Evolutionary conservation across 164 flowering plant species (phyloP).

Genomic region (Kalanchoe fedtschenkoi): DNA sequence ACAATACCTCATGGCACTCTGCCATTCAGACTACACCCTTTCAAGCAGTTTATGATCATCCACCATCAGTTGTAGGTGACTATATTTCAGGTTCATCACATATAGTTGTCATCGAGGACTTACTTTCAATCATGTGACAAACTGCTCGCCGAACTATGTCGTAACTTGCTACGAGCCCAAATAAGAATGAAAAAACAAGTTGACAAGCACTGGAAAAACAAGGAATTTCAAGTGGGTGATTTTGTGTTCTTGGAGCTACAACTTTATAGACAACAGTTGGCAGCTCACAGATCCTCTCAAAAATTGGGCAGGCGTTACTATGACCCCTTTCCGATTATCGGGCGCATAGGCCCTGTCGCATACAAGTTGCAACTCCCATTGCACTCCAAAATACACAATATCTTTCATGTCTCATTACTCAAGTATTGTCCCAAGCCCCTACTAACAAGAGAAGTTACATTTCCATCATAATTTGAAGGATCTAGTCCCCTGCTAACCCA

Average conservation of each 20-base stretch:
- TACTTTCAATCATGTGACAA: not conserved
- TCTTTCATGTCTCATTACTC: no score
- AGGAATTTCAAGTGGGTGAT: constrained; percentile 2
- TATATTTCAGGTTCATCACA: not conserved
- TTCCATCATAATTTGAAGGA: no score
- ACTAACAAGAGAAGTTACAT: no score
- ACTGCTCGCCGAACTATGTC: not conserved
- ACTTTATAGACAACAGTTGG: no score
- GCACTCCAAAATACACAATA: no score
- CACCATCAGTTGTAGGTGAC: not conserved
- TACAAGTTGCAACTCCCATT: no score
- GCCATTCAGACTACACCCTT: not conserved
- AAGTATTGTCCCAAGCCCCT: no score
- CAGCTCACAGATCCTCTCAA: no score
- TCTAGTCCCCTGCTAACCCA: no score
- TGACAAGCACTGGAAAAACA: not conserved
- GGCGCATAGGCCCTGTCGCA: no score
- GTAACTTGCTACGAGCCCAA: not conserved
- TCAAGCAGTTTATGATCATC: not conserved
- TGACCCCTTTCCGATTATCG: no score
- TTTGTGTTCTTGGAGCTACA: constrained; percentile 11
- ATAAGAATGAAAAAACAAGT: constrained; percentile 3
- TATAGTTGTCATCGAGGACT: not conserved
- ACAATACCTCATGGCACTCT: not conserved
- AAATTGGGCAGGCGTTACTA: no score